Conservation (phyloP, 139 green algal species). For the Coccomyxa sp. region DNA sequence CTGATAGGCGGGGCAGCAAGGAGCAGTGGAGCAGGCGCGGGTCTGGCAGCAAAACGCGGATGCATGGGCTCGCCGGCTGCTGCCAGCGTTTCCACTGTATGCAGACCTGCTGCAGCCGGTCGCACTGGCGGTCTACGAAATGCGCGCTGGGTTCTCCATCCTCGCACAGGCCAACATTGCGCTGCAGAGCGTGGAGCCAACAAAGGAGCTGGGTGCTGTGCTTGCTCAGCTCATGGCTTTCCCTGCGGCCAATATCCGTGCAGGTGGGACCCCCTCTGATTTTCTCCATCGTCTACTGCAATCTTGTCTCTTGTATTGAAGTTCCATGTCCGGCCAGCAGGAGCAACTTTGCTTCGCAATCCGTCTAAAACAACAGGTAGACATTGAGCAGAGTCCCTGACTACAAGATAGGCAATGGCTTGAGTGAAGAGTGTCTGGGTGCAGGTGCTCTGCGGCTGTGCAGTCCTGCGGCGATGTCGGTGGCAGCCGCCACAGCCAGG, state of each 20-base stretch:
- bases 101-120: constrained; percentile 82
- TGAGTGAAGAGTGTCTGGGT: neutral
- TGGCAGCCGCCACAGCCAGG: neutral
- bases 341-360: neutral
- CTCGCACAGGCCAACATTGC: constrained; percentile 14
- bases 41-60: constrained; percentile 45
- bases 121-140: constrained; percentile 65
- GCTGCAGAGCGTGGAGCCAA: neutral
- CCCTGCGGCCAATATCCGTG: neutral
- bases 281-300: neutral
- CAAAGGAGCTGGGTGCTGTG: constrained; percentile 7
- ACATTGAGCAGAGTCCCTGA: too few relatives aligned
- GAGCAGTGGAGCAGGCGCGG: constrained; percentile 10
- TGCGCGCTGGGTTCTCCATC: constrained; percentile 55
- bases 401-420: too few relatives aligned
- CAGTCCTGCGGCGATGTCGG: neutral
- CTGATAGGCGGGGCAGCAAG: too few relatives aligned
- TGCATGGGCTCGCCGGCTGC: constrained; percentile 46
- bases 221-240: constrained; percentile 25
- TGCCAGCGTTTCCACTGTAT: constrained; percentile 62
- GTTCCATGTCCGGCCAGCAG: neutral
- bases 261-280: neutral
- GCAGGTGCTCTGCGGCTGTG: neutral
- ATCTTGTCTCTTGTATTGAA: neutral
- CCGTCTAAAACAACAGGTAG: too few relatives aligned